Percentiles rank a stretch among this genome's conserved stretches.
Evolutionary conservation across 345 rosid genomes (phyloP).

Genomic region (Citrus reticulata): DNA sequence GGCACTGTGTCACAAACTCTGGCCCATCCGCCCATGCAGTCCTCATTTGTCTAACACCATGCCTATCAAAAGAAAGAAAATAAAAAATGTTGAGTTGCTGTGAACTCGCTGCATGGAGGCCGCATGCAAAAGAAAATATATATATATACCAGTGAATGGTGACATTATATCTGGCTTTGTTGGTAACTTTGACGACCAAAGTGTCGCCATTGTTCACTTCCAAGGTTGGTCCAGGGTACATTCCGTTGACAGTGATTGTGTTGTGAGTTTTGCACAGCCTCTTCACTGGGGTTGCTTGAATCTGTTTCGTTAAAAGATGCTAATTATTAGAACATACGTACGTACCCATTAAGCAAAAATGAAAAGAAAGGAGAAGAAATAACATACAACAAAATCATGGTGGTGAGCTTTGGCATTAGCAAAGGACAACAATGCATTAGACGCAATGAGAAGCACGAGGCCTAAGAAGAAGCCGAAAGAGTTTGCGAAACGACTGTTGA

Average conservation of each 20-base stretch:
- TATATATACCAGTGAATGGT: conserved; percentile 75
- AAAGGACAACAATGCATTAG: conserved; percentile 22
- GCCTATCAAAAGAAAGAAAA: conserved; percentile 42
- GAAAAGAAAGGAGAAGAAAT: background rate
- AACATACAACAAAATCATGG: conserved; percentile 75
- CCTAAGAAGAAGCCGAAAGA: conserved; percentile 21
- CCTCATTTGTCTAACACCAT: conserved; percentile 78
- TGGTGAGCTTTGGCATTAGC: conserved; percentile 48
- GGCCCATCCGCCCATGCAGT: conserved; percentile 98
- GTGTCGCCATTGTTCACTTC: conserved; percentile 74
- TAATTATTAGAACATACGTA: background rate
- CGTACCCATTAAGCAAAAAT: background rate
- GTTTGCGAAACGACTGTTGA: background rate
- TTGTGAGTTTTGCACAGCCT: conserved; percentile 88
- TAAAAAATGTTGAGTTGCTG: background rate
- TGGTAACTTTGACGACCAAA: conserved; percentile 59
- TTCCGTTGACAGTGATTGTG: conserved; percentile 81
- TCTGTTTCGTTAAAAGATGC: conserved; percentile 20
- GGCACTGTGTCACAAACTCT: conserved; percentile 91
- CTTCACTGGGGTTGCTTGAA: conserved; percentile 84
- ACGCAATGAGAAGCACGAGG: conserved; percentile 38
- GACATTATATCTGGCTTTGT: conserved; percentile 63
- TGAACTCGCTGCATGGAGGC: background rate
- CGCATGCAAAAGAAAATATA: background rate
- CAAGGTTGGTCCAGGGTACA: conserved; percentile 91